Conservation (phyloP, 352 stramenopile genomes). For the Phytophthora podocarpi region DNA sequence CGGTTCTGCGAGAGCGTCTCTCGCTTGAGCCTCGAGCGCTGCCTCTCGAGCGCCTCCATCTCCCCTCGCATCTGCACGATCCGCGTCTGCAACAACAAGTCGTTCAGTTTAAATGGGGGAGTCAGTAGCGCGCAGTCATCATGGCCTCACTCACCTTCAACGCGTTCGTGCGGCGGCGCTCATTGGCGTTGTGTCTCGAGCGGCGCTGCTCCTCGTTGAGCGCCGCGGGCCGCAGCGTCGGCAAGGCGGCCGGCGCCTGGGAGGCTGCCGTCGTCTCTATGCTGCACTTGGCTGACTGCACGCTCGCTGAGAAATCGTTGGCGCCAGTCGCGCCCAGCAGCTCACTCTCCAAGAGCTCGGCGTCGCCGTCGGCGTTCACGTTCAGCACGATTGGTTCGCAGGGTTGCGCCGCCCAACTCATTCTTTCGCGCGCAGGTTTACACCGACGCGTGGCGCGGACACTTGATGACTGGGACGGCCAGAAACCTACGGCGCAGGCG, state of each 20-base stretch:
- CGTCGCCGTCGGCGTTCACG: slow-evolving; percentile 8
- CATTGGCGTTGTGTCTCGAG: slow-evolving; percentile 65
- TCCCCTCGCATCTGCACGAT: slow-evolving; percentile 53
- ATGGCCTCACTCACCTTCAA: slow-evolving; percentile 35
- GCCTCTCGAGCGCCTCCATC: slow-evolving; percentile 47
- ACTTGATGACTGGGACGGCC: slow-evolving; percentile 27
- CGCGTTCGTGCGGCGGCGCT: slow-evolving; percentile 60
- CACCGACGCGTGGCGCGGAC: not conserved
- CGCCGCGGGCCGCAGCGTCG: slow-evolving; percentile 1
- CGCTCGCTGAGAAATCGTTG: slow-evolving; percentile 1
- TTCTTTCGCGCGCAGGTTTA: slow-evolving; percentile 17
- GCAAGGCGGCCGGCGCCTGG: not conserved
- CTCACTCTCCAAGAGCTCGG: slow-evolving; percentile 21
- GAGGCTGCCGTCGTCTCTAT: slow-evolving; percentile 15
- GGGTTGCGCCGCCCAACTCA: slow-evolving; percentile 23
- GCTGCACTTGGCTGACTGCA: slow-evolving; percentile 22
- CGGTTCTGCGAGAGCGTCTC: slow-evolving; percentile 20
- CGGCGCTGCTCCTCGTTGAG: slow-evolving; percentile 47
- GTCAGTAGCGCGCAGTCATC: not conserved
- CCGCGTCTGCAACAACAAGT: slow-evolving; percentile 31
- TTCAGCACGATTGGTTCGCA: slow-evolving; percentile 26
- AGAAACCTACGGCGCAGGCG: slow-evolving; percentile 11
- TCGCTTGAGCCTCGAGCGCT: slow-evolving; percentile 48
- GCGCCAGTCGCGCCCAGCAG: slow-evolving; percentile 4
- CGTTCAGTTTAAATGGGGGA: not conserved